These are phyloP conservation scores for Ascomycota sp. DNA, from an alignment of 2,329 filamentous ascomycete species.

Conservation along the genomic window DNA sequence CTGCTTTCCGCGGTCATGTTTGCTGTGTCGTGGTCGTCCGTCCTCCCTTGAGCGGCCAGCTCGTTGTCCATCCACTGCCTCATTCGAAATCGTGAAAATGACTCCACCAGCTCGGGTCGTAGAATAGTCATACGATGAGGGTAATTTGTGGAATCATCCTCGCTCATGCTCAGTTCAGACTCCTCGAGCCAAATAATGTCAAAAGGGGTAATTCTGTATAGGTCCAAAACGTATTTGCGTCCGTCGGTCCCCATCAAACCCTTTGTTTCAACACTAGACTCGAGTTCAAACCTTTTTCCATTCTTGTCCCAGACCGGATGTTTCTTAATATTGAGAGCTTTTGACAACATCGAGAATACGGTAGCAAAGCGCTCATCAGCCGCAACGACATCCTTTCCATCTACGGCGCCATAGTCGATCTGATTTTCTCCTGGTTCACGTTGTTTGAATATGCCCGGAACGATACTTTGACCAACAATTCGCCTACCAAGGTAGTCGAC, in stretches of 20 bases:
- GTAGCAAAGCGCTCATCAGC: constrained; percentile 68
- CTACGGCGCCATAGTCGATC: constrained; percentile 94
- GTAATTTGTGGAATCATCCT: constrained; percentile 33
- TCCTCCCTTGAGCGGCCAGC: constrained; percentile 34
- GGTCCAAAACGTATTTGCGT: constrained; percentile 86
- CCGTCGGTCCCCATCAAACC: constrained; percentile 91
- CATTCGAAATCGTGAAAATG: constrained; percentile 66
- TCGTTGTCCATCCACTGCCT: constrained; percentile 71
- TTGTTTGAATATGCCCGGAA: constrained; percentile 97
- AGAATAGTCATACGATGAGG: constrained; percentile 93
- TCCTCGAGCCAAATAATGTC: constrained; percentile 84
- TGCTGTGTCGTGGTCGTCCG: constrained; percentile 11
- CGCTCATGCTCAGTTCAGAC: constrained; percentile 25
- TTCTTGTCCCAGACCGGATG: constrained; percentile 98
- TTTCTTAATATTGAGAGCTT: constrained; percentile 74
- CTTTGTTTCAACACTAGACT: constrained; percentile 94
- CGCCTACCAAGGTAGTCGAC: constrained; percentile 94
- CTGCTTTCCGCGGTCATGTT: constrained; percentile 15
- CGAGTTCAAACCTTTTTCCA: constrained; percentile 66
- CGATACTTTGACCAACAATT: constrained; percentile 91
- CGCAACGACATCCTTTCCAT: constrained; percentile 87
- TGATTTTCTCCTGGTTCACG: constrained; percentile 92
- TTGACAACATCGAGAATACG: constrained; percentile 75
- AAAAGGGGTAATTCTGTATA: constrained; percentile 83
- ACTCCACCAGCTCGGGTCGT: constrained; percentile 71